These are phyloP conservation scores for Boletellus sp. DNA, from an alignment of 768 basidiomycete species.

Conservation along the genomic window DNA sequence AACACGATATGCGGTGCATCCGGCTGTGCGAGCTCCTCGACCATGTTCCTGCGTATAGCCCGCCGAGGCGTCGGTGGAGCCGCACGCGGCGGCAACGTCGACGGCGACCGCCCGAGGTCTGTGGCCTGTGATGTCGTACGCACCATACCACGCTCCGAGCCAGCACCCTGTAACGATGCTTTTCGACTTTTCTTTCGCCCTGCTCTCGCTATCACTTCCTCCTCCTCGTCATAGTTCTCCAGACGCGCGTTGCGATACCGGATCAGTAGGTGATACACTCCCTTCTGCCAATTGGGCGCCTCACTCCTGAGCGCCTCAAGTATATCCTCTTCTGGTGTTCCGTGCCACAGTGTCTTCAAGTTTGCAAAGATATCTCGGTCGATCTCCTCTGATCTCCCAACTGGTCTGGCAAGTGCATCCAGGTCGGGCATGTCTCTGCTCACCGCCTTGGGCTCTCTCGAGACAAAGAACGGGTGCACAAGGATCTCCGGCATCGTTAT, in stretches of 20 bases:
- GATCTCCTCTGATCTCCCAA: slow-evolving; percentile 60
- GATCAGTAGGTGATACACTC: slow-evolving; percentile 87
- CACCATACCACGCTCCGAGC: slow-evolving; percentile 14
- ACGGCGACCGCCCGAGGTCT: slow-evolving; percentile 29
- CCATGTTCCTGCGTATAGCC: slow-evolving; percentile 36
- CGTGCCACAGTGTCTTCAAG: slow-evolving; percentile 89
- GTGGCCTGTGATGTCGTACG: slow-evolving; percentile 24
- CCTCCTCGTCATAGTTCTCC: slow-evolving; percentile 72
- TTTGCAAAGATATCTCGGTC: slow-evolving; percentile 90
- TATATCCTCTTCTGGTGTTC: slow-evolving; percentile 69
- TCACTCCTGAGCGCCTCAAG: slow-evolving; percentile 58
- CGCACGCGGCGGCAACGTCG: slow-evolving; percentile 49
- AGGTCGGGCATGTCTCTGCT: slow-evolving; percentile 52
- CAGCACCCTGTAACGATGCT: slow-evolving; percentile 23
- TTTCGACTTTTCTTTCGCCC: slow-evolving; percentile 35
- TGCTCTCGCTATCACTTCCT: slow-evolving; percentile 40
- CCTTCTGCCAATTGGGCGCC: slow-evolving; percentile 91
- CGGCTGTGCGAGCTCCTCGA: slow-evolving; percentile 14
- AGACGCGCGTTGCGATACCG: slow-evolving; percentile 75
- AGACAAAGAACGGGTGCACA: slow-evolving; percentile 72
- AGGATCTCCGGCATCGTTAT: slow-evolving; percentile 84
- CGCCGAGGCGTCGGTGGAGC: slow-evolving; percentile 62
- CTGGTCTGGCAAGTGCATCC: slow-evolving; percentile 64
- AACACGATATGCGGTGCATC: slow-evolving; percentile 24
- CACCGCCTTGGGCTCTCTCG: slow-evolving; percentile 45